Evolutionary conservation across 1,139 yeast genomes (phyloP).

Genomic region (Pneumocystis jirovecii): DNA sequence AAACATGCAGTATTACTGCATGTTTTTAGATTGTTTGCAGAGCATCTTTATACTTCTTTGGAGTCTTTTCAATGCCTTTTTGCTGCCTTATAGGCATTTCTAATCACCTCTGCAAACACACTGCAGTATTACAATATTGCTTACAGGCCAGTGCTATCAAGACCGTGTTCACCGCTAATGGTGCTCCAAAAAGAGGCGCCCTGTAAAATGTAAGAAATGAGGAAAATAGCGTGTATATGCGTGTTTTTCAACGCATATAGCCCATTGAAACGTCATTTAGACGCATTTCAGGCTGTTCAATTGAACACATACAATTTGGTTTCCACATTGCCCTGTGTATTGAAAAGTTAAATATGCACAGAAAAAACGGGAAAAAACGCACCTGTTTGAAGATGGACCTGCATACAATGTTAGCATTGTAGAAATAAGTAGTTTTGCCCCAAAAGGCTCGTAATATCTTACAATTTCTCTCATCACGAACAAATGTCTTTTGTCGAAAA

Average conservation of each 20-base stretch:
- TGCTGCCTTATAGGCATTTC: neutral
- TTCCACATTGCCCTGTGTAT: conserved; percentile 99
- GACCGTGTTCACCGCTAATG: conserved; percentile 91
- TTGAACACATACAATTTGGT: conserved; percentile 62
- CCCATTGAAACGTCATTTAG: neutral
- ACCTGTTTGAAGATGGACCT: conserved; percentile 2
- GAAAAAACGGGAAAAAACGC: conserved; percentile 19
- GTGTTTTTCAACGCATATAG: conserved; percentile 1
- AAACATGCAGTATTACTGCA: neutral
- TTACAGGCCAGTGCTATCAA: conserved; percentile 56
- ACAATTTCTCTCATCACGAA: neutral
- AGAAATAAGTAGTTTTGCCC: neutral
- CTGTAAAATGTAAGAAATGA: neutral
- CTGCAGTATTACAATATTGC: neutral
- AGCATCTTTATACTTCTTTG: neutral
- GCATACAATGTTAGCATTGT: neutral
- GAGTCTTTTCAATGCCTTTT: neutral
- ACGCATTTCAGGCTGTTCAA: neutral
- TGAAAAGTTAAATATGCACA: conserved; percentile 39
- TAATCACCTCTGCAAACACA: neutral
- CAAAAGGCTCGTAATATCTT: neutral
- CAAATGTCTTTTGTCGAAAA: neutral
- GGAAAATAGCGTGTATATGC: neutral
- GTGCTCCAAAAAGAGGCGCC: conserved; percentile 44
- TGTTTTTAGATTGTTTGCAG: neutral